These are phyloP conservation scores for Apiospora pterosperma DNA, from an alignment of 2,329 filamentous ascomycete genomes.

Conservation along the genomic window DNA sequence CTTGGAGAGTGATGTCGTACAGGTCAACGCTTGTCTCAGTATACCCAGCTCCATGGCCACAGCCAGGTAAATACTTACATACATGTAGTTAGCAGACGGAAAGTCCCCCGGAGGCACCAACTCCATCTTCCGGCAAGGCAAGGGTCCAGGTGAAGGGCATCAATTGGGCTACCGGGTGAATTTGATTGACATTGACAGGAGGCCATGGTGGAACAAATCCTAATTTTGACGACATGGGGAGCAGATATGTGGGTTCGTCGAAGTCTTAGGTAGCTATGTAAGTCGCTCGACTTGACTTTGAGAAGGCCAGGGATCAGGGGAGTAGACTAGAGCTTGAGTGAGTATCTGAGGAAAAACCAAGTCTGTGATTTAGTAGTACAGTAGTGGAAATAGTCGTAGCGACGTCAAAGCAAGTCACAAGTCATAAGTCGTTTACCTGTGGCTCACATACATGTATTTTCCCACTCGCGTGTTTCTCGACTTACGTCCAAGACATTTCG, in stretches of 20 bases:
- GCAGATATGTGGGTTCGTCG: conserved; percentile 3
- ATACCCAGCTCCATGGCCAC: background rate
- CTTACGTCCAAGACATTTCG: background rate
- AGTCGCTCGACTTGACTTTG: conserved; percentile 1
- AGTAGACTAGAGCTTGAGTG: background rate
- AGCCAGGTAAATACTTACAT: background rate
- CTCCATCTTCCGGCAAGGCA: conserved; percentile 1
- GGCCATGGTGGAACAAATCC: conserved; percentile 3
- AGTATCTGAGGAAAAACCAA: too few species aligned
- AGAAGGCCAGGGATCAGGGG: background rate
- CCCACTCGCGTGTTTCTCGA: background rate
- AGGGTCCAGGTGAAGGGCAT: background rate
- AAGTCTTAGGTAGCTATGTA: conserved; percentile 7
- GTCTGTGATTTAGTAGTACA: background rate
- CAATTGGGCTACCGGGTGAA: background rate
- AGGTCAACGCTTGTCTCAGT: conserved; percentile 1
- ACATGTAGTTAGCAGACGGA: background rate
- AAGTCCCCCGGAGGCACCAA: background rate
- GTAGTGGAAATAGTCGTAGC: background rate
- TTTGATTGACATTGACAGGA: conserved; percentile 6
- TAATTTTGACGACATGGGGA: conserved; percentile 7
- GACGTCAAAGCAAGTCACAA: background rate
- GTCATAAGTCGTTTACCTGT: background rate
- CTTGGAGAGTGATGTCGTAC: background rate
- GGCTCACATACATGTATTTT: background rate